Evolutionary conservation across 176 grass and related monocot species (phyloP).

Genomic region (Oryza brachyantha): DNA sequence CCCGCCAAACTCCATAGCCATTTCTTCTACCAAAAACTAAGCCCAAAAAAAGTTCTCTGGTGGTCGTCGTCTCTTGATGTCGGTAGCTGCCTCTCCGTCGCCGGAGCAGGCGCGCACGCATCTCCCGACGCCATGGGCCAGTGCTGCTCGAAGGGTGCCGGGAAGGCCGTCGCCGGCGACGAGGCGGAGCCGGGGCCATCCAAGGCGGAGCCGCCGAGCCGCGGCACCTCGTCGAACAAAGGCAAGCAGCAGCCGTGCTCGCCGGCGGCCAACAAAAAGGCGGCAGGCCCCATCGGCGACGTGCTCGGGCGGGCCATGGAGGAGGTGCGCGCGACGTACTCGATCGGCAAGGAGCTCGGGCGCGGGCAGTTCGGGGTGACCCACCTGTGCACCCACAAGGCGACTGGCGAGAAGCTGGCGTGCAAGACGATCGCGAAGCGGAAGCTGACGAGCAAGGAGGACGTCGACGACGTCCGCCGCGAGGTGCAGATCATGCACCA

Average conservation of each 20-base stretch:
- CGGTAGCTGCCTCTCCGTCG: conserved; percentile 32
- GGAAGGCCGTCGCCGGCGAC: neutral
- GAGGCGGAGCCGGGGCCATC: neutral
- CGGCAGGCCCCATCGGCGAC: conserved; percentile 28
- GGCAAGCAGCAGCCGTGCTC: neutral
- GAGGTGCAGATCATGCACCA: conserved; percentile 94
- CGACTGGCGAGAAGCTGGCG: conserved; percentile 59
- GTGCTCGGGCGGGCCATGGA: conserved; percentile 73
- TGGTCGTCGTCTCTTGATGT: conserved; percentile 16
- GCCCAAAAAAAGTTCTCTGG: neutral
- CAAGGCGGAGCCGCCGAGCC: neutral
- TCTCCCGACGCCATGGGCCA: conserved; percentile 56
- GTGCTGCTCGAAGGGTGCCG: conserved; percentile 52
- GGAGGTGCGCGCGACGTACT: conserved; percentile 54
- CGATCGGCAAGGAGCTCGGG: conserved; percentile 79
- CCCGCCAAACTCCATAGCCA: neutral
- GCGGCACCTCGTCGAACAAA: neutral
- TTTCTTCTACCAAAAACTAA: conserved; percentile 12
- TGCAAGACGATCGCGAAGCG: conserved; percentile 84
- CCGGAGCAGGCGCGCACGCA: conserved; percentile 32
- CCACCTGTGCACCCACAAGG: conserved; percentile 71
- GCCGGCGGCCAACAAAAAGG: conserved; percentile 24
- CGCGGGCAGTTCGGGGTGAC: conserved; percentile 91
- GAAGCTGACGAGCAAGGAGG: conserved; percentile 58
- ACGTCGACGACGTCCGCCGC: conserved; percentile 64